Conservation (phyloP, 1,139 yeast genomes). For the Pichia sp. region DNA sequence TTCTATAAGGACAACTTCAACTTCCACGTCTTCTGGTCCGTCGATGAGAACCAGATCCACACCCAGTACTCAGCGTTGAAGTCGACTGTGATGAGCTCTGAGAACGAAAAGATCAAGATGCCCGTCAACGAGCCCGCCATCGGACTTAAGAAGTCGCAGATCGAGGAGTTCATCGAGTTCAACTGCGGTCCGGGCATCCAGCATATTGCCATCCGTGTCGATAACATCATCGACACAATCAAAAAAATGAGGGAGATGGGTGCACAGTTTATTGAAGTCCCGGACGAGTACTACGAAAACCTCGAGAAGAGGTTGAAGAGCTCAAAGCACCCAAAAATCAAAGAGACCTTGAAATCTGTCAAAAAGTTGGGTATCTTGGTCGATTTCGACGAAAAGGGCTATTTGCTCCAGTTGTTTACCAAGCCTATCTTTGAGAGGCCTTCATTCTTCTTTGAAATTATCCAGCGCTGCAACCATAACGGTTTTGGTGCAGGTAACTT, state of each 20-base stretch:
- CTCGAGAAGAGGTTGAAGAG: slow-evolving; percentile 42
- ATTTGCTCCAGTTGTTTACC: slow-evolving; percentile 73
- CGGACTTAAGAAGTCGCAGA: slow-evolving; percentile 65
- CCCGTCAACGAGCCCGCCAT: slow-evolving; percentile 82
- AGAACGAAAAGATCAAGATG: slow-evolving; percentile 63
- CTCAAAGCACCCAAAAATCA: slow-evolving; percentile 39
- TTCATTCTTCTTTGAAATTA: slow-evolving; percentile 73
- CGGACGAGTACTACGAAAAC: slow-evolving; percentile 50
- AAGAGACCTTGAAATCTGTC: slow-evolving; percentile 44
- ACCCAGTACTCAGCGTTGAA: slow-evolving; percentile 67
- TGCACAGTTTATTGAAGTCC: slow-evolving; percentile 62
- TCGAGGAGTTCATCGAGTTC: slow-evolving; percentile 75
- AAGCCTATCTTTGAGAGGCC: slow-evolving; percentile 76
- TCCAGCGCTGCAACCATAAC: slow-evolving; percentile 72
- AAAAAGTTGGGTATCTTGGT: slow-evolving; percentile 53
- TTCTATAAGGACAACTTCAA: slow-evolving; percentile 63
- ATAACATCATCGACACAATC: slow-evolving; percentile 59
- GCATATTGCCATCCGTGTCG: slow-evolving; percentile 68
- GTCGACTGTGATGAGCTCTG: slow-evolving; percentile 73
- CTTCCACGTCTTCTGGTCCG: slow-evolving; percentile 79
- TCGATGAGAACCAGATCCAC: slow-evolving; percentile 68
- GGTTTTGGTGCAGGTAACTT: slow-evolving; percentile 91
- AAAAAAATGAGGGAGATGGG: slow-evolving; percentile 53
- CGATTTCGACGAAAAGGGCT: slow-evolving; percentile 71
- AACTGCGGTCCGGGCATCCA: slow-evolving; percentile 81